A percentile compares a stretch with the other conserved stretches of the same genome.
Evolutionary conservation across 2,329 filamentous ascomycete genomes (phyloP).

Genomic region (Parastagonospora nodorum): DNA sequence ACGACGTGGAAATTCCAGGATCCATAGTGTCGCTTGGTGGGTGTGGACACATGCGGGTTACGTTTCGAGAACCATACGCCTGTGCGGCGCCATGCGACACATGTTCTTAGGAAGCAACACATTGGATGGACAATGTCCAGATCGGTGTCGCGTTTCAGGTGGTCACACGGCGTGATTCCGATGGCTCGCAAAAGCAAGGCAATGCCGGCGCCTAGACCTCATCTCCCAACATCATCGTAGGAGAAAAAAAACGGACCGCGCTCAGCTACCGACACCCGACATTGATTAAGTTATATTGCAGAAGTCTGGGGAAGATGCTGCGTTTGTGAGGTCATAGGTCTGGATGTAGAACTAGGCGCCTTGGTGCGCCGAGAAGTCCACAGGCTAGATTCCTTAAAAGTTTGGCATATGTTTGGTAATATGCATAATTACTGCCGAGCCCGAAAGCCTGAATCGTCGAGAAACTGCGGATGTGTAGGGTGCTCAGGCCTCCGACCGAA

Average conservation of each 20-base stretch:
- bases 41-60: conserved; percentile 13
- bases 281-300: conserved; percentile 3
- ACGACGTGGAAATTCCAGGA: conserved; percentile 19
- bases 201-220: conserved; percentile 7
- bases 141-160: conserved; percentile 14
- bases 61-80: conserved; percentile 13
- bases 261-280: conserved; percentile 13
- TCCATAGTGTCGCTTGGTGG: conserved; percentile 10
- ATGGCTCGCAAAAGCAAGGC: conserved; percentile 2
- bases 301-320: conserved; percentile 2
- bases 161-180: conserved; percentile 3
- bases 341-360: neutral
- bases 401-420: neutral
- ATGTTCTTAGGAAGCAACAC: neutral
- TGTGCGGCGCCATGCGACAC: conserved; percentile 2
- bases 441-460: neutral
- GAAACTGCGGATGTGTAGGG: conserved; percentile 2
- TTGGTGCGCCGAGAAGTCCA: neutral
- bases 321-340: conserved; percentile 2
- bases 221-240: conserved; percentile 13
- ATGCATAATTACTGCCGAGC: neutral
- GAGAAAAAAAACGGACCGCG: conserved; percentile 7
- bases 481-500: neutral
- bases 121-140: conserved; percentile 4
- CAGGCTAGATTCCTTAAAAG: neutral